Evolutionary conservation across 805 yeast genomes (phyloP), one percentile per base, ranked within the genome.

Genomic region (Candida hungchunana): DNA sequence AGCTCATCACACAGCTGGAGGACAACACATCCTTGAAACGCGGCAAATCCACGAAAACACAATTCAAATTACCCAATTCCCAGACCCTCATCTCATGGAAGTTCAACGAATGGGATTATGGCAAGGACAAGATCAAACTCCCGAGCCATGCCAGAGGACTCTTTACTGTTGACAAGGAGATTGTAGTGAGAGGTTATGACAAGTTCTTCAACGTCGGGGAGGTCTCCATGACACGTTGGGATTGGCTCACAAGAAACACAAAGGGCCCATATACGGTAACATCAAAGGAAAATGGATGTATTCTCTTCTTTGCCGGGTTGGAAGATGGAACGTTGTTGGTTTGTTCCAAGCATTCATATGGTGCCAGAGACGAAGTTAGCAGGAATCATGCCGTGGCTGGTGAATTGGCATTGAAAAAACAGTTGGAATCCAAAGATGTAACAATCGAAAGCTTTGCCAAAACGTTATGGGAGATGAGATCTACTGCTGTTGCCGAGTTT

Each of bases 271-370:
- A 82, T 56, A 74, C 72, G 14, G 73, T 88, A 3, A 79, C 96
- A 0, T 66, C 81, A 24, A 93, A 93, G 55, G 94, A 94, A 39
- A 93, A 93, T 54, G 99, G 99, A 0, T 93, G 97, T 52, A 88
- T 93, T 35, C 78, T 85, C 2, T 77, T 93, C 41, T 70, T 93
- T 11, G 69, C 95, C 1, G 97, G 90, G 0, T 59, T 86, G 13
- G 69, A 64, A 15, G 80, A 82, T 48, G 96, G 95, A 0, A 72
- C 82, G 0, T 59, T 93, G 12, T 69, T 90, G 3, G 96, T 89
- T 0, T 87, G 97, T 47, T 85, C 96, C 5, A 93, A 93, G 51
- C 93, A 90, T 57, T 79, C 95, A 0, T 82, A 94, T 1, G 97
- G 97, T 1, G 64, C 66, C 0, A 56, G 79, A 31, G 69, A 64